A percentile compares a stretch with the other conserved stretches of the same genome.
Conservation (phyloP, 345 rosid genomes). For the Gossypium mustelinum region DNA sequence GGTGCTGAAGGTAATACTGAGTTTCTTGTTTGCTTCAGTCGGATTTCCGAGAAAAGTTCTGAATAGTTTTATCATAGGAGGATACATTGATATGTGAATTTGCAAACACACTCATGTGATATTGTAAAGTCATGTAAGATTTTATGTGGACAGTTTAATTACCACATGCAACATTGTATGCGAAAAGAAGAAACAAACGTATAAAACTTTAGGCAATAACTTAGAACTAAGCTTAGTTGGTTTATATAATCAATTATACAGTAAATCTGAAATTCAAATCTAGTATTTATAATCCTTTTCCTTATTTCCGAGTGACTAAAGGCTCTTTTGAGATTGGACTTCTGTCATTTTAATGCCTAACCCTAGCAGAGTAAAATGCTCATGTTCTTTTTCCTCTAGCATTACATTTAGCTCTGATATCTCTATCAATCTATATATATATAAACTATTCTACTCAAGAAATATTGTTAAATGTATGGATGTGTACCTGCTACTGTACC, state of each 20-base stretch:
- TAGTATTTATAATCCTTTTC: background rate
- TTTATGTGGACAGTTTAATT: background rate
- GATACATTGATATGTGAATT: background rate
- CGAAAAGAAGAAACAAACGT: background rate
- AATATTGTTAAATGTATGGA: background rate
- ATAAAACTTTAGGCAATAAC: background rate
- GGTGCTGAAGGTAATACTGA: constrained; percentile 92
- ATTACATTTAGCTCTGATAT: background rate
- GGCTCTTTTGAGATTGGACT: background rate
- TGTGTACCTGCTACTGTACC: constrained; percentile 1
- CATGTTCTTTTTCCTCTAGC: background rate
- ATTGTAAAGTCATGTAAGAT: background rate
- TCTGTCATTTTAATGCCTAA: background rate
- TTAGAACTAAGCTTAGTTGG: background rate
- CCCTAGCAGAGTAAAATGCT: background rate
- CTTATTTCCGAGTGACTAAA: background rate
- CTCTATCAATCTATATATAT: background rate
- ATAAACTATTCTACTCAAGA: background rate
- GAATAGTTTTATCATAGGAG: constrained; percentile 12
- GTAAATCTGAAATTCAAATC: background rate
- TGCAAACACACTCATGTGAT: background rate
- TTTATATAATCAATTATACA: background rate
- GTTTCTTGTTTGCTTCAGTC: constrained; percentile 67
- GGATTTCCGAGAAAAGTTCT: constrained; percentile 27
- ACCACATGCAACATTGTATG: background rate